Conservation (phyloP, 768 basidiomycete genomes). For the Hygrocybe coccinea region DNA sequence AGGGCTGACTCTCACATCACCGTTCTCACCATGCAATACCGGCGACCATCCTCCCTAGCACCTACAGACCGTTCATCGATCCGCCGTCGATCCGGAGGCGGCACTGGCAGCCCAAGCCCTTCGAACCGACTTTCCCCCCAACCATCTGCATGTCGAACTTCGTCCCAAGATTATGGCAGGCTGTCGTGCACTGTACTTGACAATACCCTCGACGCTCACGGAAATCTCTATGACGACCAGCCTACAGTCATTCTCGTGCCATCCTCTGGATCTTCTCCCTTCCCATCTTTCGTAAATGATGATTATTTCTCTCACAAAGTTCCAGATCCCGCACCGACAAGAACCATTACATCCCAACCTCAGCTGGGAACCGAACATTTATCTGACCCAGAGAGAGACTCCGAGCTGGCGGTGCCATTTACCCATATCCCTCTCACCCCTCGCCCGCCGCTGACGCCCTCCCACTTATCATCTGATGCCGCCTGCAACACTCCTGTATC, state of each 20-base stretch:
- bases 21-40: background rate
- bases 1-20: background rate
- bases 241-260: constrained; percentile 1
- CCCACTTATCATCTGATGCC: constrained; percentile 3
- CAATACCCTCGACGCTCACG: no score
- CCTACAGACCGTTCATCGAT: background rate
- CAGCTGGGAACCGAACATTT: no score
- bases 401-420: background rate
- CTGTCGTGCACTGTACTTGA: background rate
- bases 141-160: background rate
- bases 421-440: constrained; percentile 14
- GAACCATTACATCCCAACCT: no score
- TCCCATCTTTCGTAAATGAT: no score
- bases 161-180: background rate
- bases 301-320: no score
- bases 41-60: background rate
- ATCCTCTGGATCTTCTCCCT: background rate
- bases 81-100: constrained; percentile 2
- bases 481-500: constrained; percentile 5
- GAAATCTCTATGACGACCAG: background rate
- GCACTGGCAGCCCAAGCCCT: background rate
- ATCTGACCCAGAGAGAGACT: no score
- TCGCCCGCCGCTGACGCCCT: constrained; percentile 12
- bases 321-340: no score
- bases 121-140: background rate